Percentiles rank a stretch among this genome's conserved stretches.
phyloP scores from a whole-genome alignment of 805 yeast species.

The Monosporozyma servazzii region DNA sequence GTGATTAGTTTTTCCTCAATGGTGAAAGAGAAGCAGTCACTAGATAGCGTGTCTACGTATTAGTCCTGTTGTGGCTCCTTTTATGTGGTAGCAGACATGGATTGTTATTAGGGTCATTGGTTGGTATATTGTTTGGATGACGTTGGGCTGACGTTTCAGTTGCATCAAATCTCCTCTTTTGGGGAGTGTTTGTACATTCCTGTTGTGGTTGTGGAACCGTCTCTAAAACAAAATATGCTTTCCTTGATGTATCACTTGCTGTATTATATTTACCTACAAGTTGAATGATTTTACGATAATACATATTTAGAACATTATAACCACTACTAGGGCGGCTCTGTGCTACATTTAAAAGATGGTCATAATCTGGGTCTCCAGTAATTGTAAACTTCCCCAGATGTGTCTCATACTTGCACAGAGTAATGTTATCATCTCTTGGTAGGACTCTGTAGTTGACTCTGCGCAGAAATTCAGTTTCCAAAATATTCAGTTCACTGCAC shows the following conservation, averaged over 20 bases:
- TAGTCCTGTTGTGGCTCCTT: neutral
- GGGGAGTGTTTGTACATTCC: neutral
- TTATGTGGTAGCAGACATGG: neutral
- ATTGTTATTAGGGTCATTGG: neutral
- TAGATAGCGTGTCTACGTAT: neutral
- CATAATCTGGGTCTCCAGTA: neutral
- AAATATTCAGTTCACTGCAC: slow-evolving; percentile 67
- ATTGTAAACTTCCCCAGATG: slow-evolving; percentile 14
- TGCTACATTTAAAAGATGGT: slow-evolving; percentile 1
- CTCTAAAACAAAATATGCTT: slow-evolving; percentile 6
- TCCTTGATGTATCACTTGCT: slow-evolving; percentile 21
- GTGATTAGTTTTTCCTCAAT: no score
- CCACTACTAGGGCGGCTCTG: slow-evolving; percentile 20
- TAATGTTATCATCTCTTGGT: slow-evolving; percentile 39
- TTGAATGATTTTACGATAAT: slow-evolving; percentile 41
- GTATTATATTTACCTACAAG: slow-evolving; percentile 36
- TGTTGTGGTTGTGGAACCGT: neutral
- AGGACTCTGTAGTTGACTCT: slow-evolving; percentile 72
- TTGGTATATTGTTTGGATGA: neutral
- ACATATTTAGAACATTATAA: slow-evolving; percentile 37
- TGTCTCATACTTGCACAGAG: slow-evolving; percentile 32
- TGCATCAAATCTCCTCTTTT: slow-evolving; percentile 4
- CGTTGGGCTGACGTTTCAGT: neutral
- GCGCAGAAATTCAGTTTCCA: slow-evolving; percentile 79
- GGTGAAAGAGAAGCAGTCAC: neutral